Base-by-base conservation (phyloP, 2,329 filamentous ascomycete genomes). In the Lecanicillium sp. region DNA sequence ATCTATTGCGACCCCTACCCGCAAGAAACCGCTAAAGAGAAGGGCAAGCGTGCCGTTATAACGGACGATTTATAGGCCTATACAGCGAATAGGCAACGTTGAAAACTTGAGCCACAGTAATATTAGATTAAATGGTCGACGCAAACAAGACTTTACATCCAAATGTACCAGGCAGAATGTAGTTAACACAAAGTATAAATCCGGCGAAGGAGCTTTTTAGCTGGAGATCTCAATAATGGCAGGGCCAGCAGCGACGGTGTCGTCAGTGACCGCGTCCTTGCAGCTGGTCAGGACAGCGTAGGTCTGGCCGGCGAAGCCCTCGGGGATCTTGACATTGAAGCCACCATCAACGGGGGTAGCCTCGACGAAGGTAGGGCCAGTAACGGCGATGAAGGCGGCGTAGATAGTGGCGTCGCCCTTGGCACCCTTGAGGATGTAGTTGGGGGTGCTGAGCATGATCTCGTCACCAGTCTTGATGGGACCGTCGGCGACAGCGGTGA, bases 401-500 rank as follows among this genome's bases (percentile, higher is more conserved):
- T 58, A 59, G 20, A 60, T 42, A 28, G 45, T 36, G 18, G 46
- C 45, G 9, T 35, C 45, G 6, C 43, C 48, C 22, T 51, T 39
- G 2, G 45, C 46, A 2, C 44, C 47, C 40, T 52, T 45, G 40
- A 61, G 50, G 7, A 42, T 39, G 35, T 52, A 51, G 36, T 41
- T 33, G 4, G 53, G 52, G 15, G 44, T 40, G 19, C 19, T 19
- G 4, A 44, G 35, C 7, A 22, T 36, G 17, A 43, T 28, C 33
- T 34, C 29, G 25, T 29, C 33, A 18, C 37, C 33, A 9, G 33
- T 9, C 42, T 52, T 52, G 40, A 59, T 41, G 27, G 49, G 33
- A 35, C 53, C 55, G 25, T 56, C 52, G 40, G 50, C 54, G 9
- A 63, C 58, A 7, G 64, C 60, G 3, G 58, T 55, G 20, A 80